Percentiles rank a stretch among this genome's conserved stretches.
These are phyloP conservation scores for Ramaria sp. DNA, from an alignment of 768 basidiomycete genomes.

Conservation along the genomic window DNA sequence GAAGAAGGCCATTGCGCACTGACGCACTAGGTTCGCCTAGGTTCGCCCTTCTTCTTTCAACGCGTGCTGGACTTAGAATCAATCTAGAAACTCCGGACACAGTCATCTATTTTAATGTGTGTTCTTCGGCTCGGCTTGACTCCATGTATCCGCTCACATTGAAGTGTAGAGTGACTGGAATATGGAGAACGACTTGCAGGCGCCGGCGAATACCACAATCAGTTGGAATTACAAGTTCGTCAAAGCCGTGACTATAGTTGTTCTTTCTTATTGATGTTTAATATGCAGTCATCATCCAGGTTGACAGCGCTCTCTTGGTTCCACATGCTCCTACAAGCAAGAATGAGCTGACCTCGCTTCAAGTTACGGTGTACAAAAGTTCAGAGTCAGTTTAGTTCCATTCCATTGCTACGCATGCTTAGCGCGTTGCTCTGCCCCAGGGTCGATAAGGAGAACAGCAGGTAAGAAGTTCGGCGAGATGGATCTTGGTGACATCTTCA, in stretches of 20 bases:
- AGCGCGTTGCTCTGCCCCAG: slow-evolving; percentile 25
- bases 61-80: slow-evolving; percentile 94
- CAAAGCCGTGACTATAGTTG: neutral
- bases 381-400: slow-evolving; percentile 38
- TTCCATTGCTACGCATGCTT: slow-evolving; percentile 7
- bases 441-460: slow-evolving; percentile 94
- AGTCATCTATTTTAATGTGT: slow-evolving; percentile 95
- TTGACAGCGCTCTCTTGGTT: slow-evolving; percentile 96
- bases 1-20: slow-evolving; percentile 94
- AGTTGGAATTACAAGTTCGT: slow-evolving; percentile 95
- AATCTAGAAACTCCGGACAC: slow-evolving; percentile 98
- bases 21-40: slow-evolving; percentile 88
- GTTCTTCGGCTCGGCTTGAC: slow-evolving; percentile 20
- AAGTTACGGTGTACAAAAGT: slow-evolving; percentile 99
- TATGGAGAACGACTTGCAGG: slow-evolving; percentile 96
- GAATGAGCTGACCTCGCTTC: slow-evolving; percentile 93
- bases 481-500: slow-evolving; percentile 97
- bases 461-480: slow-evolving; percentile 96
- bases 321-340: slow-evolving; percentile 70
- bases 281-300: slow-evolving; percentile 88
- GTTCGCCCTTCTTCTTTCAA: slow-evolving; percentile 94
- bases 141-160: neutral
- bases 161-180: slow-evolving; percentile 87
- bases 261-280: slow-evolving; percentile 7
- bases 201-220: slow-evolving; percentile 99